Base-by-base conservation (phyloP, 2,329 filamentous ascomycete genomes). In the Monilinia fructicola region DNA sequence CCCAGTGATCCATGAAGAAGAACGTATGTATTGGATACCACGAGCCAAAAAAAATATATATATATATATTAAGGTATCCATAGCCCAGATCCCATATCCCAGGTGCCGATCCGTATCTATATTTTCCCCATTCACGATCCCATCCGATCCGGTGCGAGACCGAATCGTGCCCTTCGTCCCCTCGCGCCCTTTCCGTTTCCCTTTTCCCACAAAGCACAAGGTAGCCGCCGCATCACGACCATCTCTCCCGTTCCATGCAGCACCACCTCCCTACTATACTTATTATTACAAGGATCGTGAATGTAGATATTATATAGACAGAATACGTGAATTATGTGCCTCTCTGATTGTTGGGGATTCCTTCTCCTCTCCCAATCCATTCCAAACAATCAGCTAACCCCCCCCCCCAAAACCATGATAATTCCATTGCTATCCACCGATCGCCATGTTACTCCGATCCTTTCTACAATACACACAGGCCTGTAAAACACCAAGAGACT, bases 401-500 rank as follows among this genome's bases (percentile, higher is more conserved):
- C 12, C 35, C 23, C n/a, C 53, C 11, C 52, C 42, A 35, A 61
- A 61, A 31, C 26, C 54, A 44, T 52, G n/a, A 38, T 26, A 54
- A 54, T 42, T 26, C 26, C 44, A 44, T 62, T 38, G 40, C 54
- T 56, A 52, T 56, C 54, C 63, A 48, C 53, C 54, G 14, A 12
- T 50, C 54, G 53, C 54, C 63, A 59, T 65, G 21, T 48, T 52
- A 67, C 66, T 67, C 66, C 66, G 28, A 48, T 52, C 66, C 61
- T 63, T 35, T 64, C 31, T 50, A 53, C 62, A 65, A 48, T 67
- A 60, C 60, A 58, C 59, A 46, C 54, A 60, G 40, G 48, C 38
- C 61, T 40, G n/a, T 21, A 50, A 38, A 64, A 67, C 65, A 54
- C 66, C 66, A 64, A 59, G 52, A 65, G 16, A 54, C 44, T 54